A percentile compares a stretch with the other conserved stretches of the same genome.
phyloP scores from a whole-genome alignment of 345 rosid species.

The Erodium maritimum region DNA sequence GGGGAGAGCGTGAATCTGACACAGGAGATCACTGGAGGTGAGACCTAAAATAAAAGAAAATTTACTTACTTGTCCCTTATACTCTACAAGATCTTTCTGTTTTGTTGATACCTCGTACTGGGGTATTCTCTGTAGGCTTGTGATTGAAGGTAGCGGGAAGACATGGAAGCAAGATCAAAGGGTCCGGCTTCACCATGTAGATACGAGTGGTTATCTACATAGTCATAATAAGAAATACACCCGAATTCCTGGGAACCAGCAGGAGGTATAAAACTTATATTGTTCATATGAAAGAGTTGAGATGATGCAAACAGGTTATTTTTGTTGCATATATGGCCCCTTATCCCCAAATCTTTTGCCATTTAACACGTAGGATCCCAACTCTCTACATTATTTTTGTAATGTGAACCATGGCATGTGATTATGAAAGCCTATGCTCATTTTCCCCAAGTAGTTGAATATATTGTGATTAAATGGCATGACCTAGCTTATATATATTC shows the following conservation, averaged over 20 bases:
- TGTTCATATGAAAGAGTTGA: background rate
- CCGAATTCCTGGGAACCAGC: conserved; percentile 99
- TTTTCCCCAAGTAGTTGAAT: background rate
- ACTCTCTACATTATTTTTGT: background rate
- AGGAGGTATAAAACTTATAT: conserved; percentile 45
- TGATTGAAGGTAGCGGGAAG: conserved; percentile 83
- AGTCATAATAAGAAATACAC: conserved; percentile 96
- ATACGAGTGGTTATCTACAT: conserved; percentile 86
- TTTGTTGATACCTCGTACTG: background rate
- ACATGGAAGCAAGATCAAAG: conserved; percentile 91
- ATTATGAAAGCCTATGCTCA: background rate
- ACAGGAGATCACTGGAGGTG: conserved; percentile 98
- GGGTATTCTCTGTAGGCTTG: conserved; percentile 36
- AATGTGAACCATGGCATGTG: too few species aligned
- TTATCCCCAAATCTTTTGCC: background rate
- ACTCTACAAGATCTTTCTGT: background rate
- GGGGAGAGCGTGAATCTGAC: conserved; percentile 82
- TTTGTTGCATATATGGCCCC: background rate
- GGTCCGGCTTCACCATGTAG: conserved; percentile 87
- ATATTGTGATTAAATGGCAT: too few species aligned
- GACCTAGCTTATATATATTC: background rate
- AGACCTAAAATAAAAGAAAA: too few species aligned
- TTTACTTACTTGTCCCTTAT: too few species aligned
- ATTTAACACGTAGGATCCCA: too few species aligned
- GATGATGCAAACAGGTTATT: background rate